Evolutionary conservation across 2,329 filamentous ascomycete species (phyloP), one percentile per base, ranked within the genome.

Genomic region (Fonsecaea pedrosoi): DNA sequence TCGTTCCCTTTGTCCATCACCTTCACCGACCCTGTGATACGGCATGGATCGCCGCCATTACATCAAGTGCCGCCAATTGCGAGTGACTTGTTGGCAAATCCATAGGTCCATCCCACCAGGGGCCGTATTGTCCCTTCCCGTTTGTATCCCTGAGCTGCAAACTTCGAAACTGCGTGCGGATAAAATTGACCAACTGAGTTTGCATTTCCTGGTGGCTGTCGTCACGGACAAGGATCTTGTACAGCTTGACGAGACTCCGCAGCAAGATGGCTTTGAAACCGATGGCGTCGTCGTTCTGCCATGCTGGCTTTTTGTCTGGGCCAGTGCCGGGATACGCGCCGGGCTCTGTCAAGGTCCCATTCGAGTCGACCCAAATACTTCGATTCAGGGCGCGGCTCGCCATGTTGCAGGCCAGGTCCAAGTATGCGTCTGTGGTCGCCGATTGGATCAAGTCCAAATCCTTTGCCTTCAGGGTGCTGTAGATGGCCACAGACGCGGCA

Each of bases 201-300:
- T 65, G 66, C 50, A 68, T 15, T 3, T 62, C 64, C 9, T 45
- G 32, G 21, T 67, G 38, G n/a, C 18, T 10, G 12, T 37, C n/a
- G 25, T 66, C 60, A 9, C 64, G 37, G 4, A 37, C n/a, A 10
- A 70, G 35, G 45, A 56, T 32, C 32, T 25, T 40, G 50, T 65
- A 69, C 13, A 71, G 65, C 54, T 68, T 69, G 34, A 63, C 59
- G 60, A 71, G 60, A 38, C 56, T 65, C 9, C 69, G 67, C 2
- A 69, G 38, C 13, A 71, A 38, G n/a, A 71, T 62, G 35, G 64
- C 55, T 38, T 71, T 71, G 69, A 71, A 71, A 8, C 69, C 69
- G 30, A 71, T 40, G 6, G 54, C 67, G 50, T 71, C 69, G 58
- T 64, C 48, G 55, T 71, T 67, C 50, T 71, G 32, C 40, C 42